phyloP scores from a whole-genome alignment of 306 rosid genomes.

The Arachis hypogaea region DNA sequence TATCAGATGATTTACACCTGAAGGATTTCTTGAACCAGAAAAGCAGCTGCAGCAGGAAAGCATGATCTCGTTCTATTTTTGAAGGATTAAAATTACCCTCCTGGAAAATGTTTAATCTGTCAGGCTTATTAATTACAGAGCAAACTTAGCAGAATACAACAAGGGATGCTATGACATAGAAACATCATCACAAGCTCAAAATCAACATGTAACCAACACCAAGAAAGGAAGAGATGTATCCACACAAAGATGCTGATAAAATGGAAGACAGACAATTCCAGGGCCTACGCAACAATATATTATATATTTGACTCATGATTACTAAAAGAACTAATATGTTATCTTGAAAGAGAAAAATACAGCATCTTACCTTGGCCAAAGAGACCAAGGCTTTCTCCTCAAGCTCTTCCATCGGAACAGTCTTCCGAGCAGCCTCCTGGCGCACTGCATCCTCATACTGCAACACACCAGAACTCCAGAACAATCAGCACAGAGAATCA shows the following conservation, averaged over 20 bases:
- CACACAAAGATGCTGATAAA: slow-evolving; percentile 7
- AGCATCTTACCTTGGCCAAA: slow-evolving; percentile 78
- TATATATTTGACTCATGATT: slow-evolving; percentile 1
- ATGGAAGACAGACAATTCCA: slow-evolving; percentile 29
- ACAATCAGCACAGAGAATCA: slow-evolving; percentile 29
- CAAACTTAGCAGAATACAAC: slow-evolving; percentile 24
- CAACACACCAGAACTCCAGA: slow-evolving; percentile 30
- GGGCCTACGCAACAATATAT: slow-evolving; percentile 16
- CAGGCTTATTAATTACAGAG: slow-evolving; percentile 39
- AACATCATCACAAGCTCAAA: slow-evolving; percentile 38
- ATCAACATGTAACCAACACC: slow-evolving; percentile 2
- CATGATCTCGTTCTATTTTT: slow-evolving; percentile 70
- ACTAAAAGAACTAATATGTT: neutral
- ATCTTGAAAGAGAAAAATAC: slow-evolving; percentile 6
- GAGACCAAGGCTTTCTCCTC: slow-evolving; percentile 87
- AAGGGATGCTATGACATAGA: slow-evolving; percentile 9
- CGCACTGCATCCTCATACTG: slow-evolving; percentile 76
- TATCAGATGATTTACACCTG: slow-evolving; percentile 58
- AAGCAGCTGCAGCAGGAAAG: slow-evolving; percentile 91
- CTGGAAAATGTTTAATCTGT: slow-evolving; percentile 49
- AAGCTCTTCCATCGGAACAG: slow-evolving; percentile 81
- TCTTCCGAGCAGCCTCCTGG: slow-evolving; percentile 84
- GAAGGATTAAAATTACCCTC: slow-evolving; percentile 83
- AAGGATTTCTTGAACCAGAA: slow-evolving; percentile 94
- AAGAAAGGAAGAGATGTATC: slow-evolving; percentile 22